phyloP scores from a whole-genome alignment of 345 rosid species.

The Linum trigynum region DNA sequence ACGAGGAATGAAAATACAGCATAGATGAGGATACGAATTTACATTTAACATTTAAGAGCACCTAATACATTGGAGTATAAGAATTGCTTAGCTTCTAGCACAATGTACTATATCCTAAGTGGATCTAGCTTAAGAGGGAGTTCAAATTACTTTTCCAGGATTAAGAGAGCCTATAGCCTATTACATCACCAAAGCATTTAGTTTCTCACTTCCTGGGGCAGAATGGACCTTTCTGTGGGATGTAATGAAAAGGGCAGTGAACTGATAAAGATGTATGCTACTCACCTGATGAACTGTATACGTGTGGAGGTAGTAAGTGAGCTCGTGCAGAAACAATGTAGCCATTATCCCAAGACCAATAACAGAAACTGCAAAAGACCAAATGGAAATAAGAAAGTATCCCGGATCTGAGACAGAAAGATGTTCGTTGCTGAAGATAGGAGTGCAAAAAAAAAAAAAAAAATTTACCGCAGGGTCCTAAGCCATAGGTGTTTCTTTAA shows the following conservation, averaged over 20 bases:
- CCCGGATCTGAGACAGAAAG: not conserved
- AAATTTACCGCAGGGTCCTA: not conserved
- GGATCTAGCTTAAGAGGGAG: not conserved
- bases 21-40: not conserved
- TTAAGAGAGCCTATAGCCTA: too few species aligned
- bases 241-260: not conserved
- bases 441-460: conserved; percentile 4
- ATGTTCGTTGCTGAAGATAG: not conserved
- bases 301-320: conserved; percentile 64
- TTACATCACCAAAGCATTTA: not conserved
- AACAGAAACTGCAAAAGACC: conserved; percentile 54
- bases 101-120: not conserved
- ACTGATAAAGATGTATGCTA: not conserved
- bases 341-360: conserved; percentile 80
- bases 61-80: not conserved
- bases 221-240: not conserved
- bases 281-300: conserved; percentile 84
- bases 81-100: not conserved
- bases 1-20: not conserved
- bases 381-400: not conserved
- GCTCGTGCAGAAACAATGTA: conserved; percentile 81
- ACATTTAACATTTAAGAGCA: not conserved
- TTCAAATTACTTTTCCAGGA: too few species aligned
- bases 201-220: not conserved
- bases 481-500: not conserved